phyloP scores from a whole-genome alignment of 768 basidiomycete genomes.

The Tylopilus cervinicoccineus region DNA sequence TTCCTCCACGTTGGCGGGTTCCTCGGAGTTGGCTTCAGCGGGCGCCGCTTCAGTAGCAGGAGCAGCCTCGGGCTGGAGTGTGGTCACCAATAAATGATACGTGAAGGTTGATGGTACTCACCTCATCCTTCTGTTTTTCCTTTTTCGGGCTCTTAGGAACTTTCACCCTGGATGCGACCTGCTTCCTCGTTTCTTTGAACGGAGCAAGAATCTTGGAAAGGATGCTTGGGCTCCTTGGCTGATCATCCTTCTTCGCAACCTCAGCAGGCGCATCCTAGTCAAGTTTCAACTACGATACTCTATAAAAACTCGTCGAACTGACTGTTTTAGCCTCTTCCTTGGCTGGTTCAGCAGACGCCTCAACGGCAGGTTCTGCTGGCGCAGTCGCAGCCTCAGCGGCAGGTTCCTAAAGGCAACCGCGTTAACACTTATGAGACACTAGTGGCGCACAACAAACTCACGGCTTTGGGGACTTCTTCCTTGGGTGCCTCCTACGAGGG shows the following conservation, averaged over 20 bases:
- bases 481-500: slow-evolving; percentile 36
- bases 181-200: slow-evolving; percentile 56
- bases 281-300: slow-evolving; percentile 17
- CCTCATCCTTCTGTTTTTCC: slow-evolving; percentile 78
- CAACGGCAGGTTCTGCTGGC: slow-evolving; percentile 26
- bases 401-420: slow-evolving; percentile 32
- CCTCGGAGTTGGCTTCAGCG: slow-evolving; percentile 27
- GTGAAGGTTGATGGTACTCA: slow-evolving; percentile 24
- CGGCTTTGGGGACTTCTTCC: slow-evolving; percentile 39
- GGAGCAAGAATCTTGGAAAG: slow-evolving; percentile 76
- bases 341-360: slow-evolving; percentile 32
- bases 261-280: slow-evolving; percentile 42
- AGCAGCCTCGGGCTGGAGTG: slow-evolving; percentile 30
- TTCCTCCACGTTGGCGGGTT: slow-evolving; percentile 42
- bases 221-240: slow-evolving; percentile 75
- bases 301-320: slow-evolving; percentile 28
- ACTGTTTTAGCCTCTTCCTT: slow-evolving; percentile 45
- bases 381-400: slow-evolving; percentile 26
- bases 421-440: background rate
- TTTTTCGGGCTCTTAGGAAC: slow-evolving; percentile 77
- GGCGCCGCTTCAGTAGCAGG: slow-evolving; percentile 33
- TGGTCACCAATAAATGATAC: background rate
- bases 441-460: slow-evolving; percentile 14
- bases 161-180: slow-evolving; percentile 55
- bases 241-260: slow-evolving; percentile 66